Conservation (phyloP, 2,329 filamentous ascomycete species). For the Fusarium continuum region DNA sequence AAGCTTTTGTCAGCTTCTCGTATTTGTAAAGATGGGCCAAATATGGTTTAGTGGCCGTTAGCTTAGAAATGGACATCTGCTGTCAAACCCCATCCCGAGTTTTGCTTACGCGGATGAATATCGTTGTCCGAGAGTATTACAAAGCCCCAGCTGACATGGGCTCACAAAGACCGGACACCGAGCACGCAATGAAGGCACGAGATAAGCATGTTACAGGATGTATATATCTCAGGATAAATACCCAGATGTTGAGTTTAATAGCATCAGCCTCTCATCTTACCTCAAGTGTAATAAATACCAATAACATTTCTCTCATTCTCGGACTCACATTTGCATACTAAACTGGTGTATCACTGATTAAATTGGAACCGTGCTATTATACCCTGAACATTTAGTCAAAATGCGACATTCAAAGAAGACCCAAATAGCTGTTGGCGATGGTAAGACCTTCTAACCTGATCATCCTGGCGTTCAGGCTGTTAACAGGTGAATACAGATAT, state of each 20-base stretch:
- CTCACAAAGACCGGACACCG: conserved; percentile 21
- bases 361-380: neutral
- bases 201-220: neutral
- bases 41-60: neutral
- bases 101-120: conserved; percentile 2
- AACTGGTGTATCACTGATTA: neutral
- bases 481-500: neutral
- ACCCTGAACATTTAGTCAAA: neutral
- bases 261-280: neutral
- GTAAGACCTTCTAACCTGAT: neutral
- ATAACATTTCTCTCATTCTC: no score
- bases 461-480: neutral
- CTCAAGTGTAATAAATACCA: neutral
- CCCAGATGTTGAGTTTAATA: neutral
- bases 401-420: conserved; percentile 26
- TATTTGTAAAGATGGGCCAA: conserved; percentile 13
- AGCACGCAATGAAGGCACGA: neutral
- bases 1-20: conserved; percentile 14
- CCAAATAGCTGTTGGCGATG: neutral
- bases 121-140: conserved; percentile 14
- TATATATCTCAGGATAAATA: neutral
- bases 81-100: neutral
- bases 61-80: conserved; percentile 24
- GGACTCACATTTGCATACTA: neutral
- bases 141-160: conserved; percentile 12